Evolutionary conservation across 1,284 basidiomycete species (phyloP).

Genomic region (Malassezia equina): DNA sequence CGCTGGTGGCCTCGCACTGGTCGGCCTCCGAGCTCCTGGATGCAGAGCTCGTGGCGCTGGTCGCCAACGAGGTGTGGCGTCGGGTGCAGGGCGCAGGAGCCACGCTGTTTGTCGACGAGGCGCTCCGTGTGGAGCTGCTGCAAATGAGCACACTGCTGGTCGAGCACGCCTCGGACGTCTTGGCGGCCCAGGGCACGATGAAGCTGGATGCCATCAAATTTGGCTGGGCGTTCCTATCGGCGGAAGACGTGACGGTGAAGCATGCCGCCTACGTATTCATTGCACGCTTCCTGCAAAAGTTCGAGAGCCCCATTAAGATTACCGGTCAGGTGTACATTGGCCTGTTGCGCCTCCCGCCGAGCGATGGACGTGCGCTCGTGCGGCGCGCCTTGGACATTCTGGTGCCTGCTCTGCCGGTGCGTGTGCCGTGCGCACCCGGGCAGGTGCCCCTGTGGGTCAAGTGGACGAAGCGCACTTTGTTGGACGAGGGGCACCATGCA

Average conservation of each 20-base stretch:
- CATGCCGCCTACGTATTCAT: slow-evolving; percentile 86
- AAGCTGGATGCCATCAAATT: slow-evolving; percentile 93
- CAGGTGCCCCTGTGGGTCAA: slow-evolving; percentile 78
- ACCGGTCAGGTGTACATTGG: slow-evolving; percentile 88
- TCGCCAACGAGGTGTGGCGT: slow-evolving; percentile 71
- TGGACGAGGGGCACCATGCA: slow-evolving; percentile 72
- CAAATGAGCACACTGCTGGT: slow-evolving; percentile 84
- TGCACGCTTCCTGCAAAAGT: slow-evolving; percentile 85
- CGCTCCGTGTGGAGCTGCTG: slow-evolving; percentile 79
- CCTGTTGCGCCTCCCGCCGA: slow-evolving; percentile 71
- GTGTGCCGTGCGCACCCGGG: slow-evolving; percentile 48
- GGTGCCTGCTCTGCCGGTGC: slow-evolving; percentile 66
- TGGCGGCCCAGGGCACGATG: slow-evolving; percentile 58
- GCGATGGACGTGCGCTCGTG: slow-evolving; percentile 64
- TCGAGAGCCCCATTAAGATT: slow-evolving; percentile 85
- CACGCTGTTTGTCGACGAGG: slow-evolving; percentile 59
- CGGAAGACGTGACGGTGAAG: slow-evolving; percentile 80
- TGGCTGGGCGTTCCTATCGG: slow-evolving; percentile 76
- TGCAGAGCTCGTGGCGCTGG: slow-evolving; percentile 58
- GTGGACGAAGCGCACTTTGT: slow-evolving; percentile 72
- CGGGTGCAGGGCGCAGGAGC: slow-evolving; percentile 56
- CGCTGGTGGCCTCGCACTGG: slow-evolving; percentile 64
- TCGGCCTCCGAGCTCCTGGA: slow-evolving; percentile 52
- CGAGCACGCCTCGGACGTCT: slow-evolving; percentile 64
- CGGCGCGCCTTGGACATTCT: slow-evolving; percentile 82